phyloP scores from a whole-genome alignment of 805 yeast genomes.

The Ogataea parapolymorpha region DNA sequence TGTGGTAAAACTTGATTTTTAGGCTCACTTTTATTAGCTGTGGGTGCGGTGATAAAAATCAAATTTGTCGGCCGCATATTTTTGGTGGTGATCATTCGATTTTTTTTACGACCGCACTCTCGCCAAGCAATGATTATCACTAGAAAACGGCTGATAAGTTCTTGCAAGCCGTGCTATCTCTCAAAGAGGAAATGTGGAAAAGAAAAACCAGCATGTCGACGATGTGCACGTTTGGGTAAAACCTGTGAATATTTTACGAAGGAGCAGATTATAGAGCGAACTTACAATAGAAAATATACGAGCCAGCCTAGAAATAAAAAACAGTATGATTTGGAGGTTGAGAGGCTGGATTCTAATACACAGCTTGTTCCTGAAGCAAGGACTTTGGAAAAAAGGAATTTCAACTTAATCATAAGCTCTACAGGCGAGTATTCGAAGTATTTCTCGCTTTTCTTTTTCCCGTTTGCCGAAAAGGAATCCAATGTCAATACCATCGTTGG shows the following conservation, averaged over 20 bases:
- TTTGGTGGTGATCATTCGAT: background rate
- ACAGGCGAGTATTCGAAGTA: constrained; percentile 25
- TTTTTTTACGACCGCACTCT: background rate
- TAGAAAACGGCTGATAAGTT: constrained; percentile 17
- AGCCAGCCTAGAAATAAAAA: background rate
- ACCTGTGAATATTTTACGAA: constrained; percentile 21
- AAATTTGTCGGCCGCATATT: background rate
- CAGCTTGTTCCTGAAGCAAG: constrained; percentile 19
- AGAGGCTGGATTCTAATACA: constrained; percentile 3
- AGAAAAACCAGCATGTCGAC: constrained; percentile 12
- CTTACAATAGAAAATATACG: constrained; percentile 1
- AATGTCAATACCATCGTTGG: constrained; percentile 19
- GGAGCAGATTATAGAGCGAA: constrained; percentile 11
- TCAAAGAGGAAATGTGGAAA: constrained; percentile 22
- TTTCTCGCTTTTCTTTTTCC: constrained; percentile 21
- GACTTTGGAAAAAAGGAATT: constrained; percentile 18
- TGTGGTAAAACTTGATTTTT: background rate
- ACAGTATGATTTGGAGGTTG: background rate
- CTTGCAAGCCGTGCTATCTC: constrained; percentile 21
- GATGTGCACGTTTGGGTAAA: constrained; percentile 14
- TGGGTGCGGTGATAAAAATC: background rate
- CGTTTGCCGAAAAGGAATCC: constrained; percentile 19
- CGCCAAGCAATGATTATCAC: constrained; percentile 7
- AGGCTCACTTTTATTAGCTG: background rate
- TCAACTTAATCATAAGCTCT: constrained; percentile 20